Evolutionary conservation across 768 basidiomycete species (phyloP), one percentile per base, ranked within the genome.

Genomic region (Sarcomyxa edulis): DNA sequence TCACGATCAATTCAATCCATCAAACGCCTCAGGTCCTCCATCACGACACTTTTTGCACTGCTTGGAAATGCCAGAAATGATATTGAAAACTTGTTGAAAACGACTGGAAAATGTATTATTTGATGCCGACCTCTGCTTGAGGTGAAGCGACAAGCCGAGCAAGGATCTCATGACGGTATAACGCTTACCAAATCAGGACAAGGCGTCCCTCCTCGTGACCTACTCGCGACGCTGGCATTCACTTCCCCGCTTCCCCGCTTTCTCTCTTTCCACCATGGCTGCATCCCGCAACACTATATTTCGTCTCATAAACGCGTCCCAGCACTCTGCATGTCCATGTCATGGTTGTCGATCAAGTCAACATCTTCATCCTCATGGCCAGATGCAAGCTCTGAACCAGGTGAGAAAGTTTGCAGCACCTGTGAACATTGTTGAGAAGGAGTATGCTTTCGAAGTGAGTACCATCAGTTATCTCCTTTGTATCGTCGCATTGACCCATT

Each of bases 391-490:
- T 21, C 51, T 81, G 36, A 75, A 64, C 43, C 81, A 85, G 54
- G 59, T 88, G 46, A 66, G 90, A 47, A 78, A 65, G 55, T 76
- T 85, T 41, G 90, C 90, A 9, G 84, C 84, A 0, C 91, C 91
- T 24, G 78, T 87, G 5, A 72, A 84, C 22, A 49, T 58, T 1
- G 64, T 80, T 3, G 68, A 88, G 65, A 91, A 84, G 58, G 92
- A 95, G 61, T 94, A 94, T 54, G 92, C 92, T 0, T 95, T 94
- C 53, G 92, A 95, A 74, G 84, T 76, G 52, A 45, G 61, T 44
- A 5, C 15, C 6, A 21, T 24, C 14, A 18, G 5, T 15, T 10
- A 31, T 30, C 16, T 8, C 1, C 33, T 27, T 16, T 7, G 3
- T 28, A 14, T 20, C 18, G 9, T 39, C n/a, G n/a, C n/a, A 30